phyloP scores from a whole-genome alignment of 495 filamentous ascomycete genomes.

The Geoglossum glabrum region DNA sequence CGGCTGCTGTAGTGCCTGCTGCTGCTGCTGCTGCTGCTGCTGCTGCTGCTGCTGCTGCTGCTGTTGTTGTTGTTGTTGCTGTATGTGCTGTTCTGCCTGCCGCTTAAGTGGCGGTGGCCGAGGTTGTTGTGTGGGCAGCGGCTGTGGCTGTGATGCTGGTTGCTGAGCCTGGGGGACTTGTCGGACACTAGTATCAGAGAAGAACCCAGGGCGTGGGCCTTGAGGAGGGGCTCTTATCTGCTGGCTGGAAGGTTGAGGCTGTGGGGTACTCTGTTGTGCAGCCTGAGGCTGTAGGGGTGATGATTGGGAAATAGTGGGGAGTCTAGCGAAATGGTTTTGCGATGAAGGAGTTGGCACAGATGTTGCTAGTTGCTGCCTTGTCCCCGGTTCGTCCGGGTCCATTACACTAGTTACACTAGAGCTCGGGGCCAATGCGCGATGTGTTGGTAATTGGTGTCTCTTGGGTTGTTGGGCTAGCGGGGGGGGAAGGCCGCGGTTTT shows the following conservation, averaged over 20 bases:
- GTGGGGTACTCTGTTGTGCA: neutral
- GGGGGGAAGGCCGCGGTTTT: constrained; percentile 48
- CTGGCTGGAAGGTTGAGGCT: neutral
- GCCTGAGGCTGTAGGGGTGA: constrained; percentile 7
- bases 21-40: neutral
- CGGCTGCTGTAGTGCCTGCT: constrained; percentile 6
- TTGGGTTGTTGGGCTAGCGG: constrained; percentile 23
- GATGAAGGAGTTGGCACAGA: constrained; percentile 12
- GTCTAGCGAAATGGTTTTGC: constrained; percentile 11
- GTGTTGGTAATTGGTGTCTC: constrained; percentile 31
- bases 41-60: constrained; percentile 4
- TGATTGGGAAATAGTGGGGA: constrained; percentile 14
- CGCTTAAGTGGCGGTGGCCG: constrained; percentile 4
- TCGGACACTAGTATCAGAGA: neutral
- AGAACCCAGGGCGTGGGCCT: neutral
- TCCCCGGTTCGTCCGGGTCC: constrained; percentile 31
- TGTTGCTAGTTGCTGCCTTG: constrained; percentile 22
- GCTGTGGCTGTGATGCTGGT: neutral
- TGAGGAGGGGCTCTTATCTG: neutral
- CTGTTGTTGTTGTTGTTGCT: neutral
- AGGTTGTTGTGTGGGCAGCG: neutral
- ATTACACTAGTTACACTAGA: constrained; percentile 33
- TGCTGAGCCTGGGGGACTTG: neutral
- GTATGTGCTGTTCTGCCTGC: neutral
- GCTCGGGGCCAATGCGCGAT: constrained; percentile 40